phyloP scores from a whole-genome alignment of 1,139 yeast species.

The Blastobotrys capitulatus region DNA sequence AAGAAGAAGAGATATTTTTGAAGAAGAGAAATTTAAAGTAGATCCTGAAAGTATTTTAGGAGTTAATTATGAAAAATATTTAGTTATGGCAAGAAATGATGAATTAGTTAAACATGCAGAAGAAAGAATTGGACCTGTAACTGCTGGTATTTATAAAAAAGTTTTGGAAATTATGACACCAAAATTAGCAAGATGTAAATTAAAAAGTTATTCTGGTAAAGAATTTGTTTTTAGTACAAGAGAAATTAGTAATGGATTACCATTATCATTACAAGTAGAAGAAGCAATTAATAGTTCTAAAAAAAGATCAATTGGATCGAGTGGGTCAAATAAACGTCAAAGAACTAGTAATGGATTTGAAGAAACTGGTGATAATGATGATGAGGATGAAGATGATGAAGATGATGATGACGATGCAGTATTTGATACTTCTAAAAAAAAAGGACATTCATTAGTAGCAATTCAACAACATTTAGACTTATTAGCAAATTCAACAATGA shows the following conservation, averaged over 20 bases:
- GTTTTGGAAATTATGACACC: conserved; percentile 55
- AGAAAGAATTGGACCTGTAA: conserved; percentile 63
- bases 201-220: conserved; percentile 24
- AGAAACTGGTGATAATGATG: conserved; percentile 18
- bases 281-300: conserved; percentile 18
- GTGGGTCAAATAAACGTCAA: conserved; percentile 13
- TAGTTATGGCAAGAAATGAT: conserved; percentile 58
- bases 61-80: conserved; percentile 60
- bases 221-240: conserved; percentile 32
- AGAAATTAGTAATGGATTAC: conserved; percentile 29
- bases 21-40: conserved; percentile 16
- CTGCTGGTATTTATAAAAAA: conserved; percentile 59
- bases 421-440: conserved; percentile 9
- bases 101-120: conserved; percentile 60
- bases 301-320: conserved; percentile 2
- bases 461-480: conserved; percentile 33
- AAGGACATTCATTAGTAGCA: conserved; percentile 7
- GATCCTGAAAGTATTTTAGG: conserved; percentile 45
- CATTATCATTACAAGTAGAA: conserved; percentile 26
- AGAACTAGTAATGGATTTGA: conserved; percentile 29
- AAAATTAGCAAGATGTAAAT: conserved; percentile 26
- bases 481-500: conserved; percentile 29
- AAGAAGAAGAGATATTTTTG: conserved; percentile 5
- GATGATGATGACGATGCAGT: conserved; percentile 40
- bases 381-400: conserved; percentile 45